phyloP scores from a whole-genome alignment of 139 green algal genomes.

The Ettlia oleoabundans region DNA sequence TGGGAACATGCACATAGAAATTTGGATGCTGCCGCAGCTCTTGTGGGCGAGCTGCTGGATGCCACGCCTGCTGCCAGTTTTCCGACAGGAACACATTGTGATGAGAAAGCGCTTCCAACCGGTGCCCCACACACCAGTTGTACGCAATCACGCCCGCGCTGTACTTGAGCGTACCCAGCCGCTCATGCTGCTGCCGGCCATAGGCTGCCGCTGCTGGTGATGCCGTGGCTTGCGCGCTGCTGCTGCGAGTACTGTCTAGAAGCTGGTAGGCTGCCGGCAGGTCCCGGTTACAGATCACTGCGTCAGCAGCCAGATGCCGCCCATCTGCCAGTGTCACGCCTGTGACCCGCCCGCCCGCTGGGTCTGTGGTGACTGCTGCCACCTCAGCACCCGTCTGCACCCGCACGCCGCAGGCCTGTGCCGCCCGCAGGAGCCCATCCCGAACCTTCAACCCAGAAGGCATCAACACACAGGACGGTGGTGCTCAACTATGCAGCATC shows the following conservation, averaged over 20 bases:
- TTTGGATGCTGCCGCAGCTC: slow-evolving; percentile 74
- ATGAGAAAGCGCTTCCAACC: slow-evolving; percentile 64
- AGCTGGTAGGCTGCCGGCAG: slow-evolving; percentile 67
- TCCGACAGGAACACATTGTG: slow-evolving; percentile 90
- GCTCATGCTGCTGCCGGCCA: slow-evolving; percentile 7
- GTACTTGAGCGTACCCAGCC: slow-evolving; percentile 61
- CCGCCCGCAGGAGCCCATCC: slow-evolving; percentile 48
- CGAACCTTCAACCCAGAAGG: neutral
- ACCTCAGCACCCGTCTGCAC: slow-evolving; percentile 54
- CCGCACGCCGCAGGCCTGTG: slow-evolving; percentile 52
- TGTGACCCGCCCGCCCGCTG: slow-evolving; percentile 34
- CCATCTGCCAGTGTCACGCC: slow-evolving; percentile 70
- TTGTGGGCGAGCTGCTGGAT: slow-evolving; percentile 48
- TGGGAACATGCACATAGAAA: slow-evolving; percentile 87
- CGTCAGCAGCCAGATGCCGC: slow-evolving; percentile 54
- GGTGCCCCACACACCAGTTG: slow-evolving; percentile 69
- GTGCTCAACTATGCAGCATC: neutral
- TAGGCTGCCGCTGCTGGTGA: slow-evolving; percentile 23
- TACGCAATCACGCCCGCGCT: slow-evolving; percentile 81
- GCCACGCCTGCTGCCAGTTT: slow-evolving; percentile 61
- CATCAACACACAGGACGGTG: neutral
- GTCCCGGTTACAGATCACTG: slow-evolving; percentile 79
- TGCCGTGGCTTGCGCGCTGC: slow-evolving; percentile 8
- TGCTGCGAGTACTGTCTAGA: slow-evolving; percentile 8
- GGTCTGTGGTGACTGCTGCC: slow-evolving; percentile 30